Conservation (phyloP, 192 early-diverging fungal species). For the Entomortierella lignicola region DNA sequence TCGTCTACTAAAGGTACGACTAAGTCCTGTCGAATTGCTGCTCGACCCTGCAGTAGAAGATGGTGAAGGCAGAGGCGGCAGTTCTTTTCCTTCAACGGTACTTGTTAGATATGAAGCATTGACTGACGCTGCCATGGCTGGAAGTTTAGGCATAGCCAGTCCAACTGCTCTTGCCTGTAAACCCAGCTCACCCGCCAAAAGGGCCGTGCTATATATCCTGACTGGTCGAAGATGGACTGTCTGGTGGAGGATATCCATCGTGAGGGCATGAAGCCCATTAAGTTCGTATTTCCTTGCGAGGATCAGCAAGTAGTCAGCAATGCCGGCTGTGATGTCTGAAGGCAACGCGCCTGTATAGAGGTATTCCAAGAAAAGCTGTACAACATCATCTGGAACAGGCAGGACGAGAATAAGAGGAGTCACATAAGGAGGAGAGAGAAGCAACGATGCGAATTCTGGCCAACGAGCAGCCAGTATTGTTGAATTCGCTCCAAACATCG, state of each 20-base stretch:
- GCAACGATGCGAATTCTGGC: conserved; percentile 35
- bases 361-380: conserved; percentile 41
- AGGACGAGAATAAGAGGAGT: conserved; percentile 38
- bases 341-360: conserved; percentile 50
- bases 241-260: conserved; percentile 35
- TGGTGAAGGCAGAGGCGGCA: neutral
- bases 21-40: neutral
- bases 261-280: conserved; percentile 40
- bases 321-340: conserved; percentile 16
- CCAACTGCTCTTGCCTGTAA: conserved; percentile 42
- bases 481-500: conserved; percentile 41
- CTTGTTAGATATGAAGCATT: too few relatives aligned
- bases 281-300: conserved; percentile 39
- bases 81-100: conserved; percentile 1
- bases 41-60: neutral
- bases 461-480: conserved; percentile 39
- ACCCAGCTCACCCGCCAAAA: conserved; percentile 44
- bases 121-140: conserved; percentile 13
- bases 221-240: conserved; percentile 20
- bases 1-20: neutral
- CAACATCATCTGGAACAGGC: conserved; percentile 46
- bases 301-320: conserved; percentile 42
- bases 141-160: conserved; percentile 22
- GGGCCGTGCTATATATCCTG: conserved; percentile 33
- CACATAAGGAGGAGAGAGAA: conserved; percentile 47